Base-by-base conservation (phyloP, 2,329 filamentous ascomycete genomes). In the Exserohilum rostratum region DNA sequence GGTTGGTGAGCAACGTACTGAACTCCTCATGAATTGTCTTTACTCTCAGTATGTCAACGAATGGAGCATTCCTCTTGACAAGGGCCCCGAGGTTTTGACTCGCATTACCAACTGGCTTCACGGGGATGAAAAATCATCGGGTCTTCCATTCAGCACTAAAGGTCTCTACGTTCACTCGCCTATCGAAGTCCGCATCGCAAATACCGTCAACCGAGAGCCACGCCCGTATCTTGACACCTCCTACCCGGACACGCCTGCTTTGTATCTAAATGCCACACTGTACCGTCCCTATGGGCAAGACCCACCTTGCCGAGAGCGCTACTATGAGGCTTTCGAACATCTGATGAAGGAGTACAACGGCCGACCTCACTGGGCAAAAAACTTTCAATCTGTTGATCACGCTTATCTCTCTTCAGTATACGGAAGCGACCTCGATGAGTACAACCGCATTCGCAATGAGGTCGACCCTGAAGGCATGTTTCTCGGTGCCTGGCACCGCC, bases 31-130 rank as follows among this genome's bases (percentile, higher is more conserved):
- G 90, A 95, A 99, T 79, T 99, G 95, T 70, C 84, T 98, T 5
- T 99, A 97, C 80, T 93, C 90, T n/a, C 95, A 99, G 72, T 96
- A 91, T 67, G 95, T 99, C 62, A 97, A 99, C 74, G 95, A 99
- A 74, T 99, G 95, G 95, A 93, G 93, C 0, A 83, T 99, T 6
- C 93, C 95, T 1, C 82, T 99, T 1, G 80, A 86, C 60, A 89
- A 89, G 63, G 95, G 95, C 0, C 93, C 93, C 12, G 93, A 97
- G 76, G 93, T 91, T 6, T 85, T 99, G 38, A 83, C 81, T 29
- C 87, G 95, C 9, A 83, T 99, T 11, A 90, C 88, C 34, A 89
- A 90, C 43, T 99, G 95, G 95, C 82, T 99, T 48, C 89, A 90
- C 46, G 83, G 85, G 15, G 89, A 95, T 78, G 87, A 88, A 72